Evolutionary conservation across 1,139 yeast species (phyloP).

Genomic region (Hansenula lynferdii): DNA sequence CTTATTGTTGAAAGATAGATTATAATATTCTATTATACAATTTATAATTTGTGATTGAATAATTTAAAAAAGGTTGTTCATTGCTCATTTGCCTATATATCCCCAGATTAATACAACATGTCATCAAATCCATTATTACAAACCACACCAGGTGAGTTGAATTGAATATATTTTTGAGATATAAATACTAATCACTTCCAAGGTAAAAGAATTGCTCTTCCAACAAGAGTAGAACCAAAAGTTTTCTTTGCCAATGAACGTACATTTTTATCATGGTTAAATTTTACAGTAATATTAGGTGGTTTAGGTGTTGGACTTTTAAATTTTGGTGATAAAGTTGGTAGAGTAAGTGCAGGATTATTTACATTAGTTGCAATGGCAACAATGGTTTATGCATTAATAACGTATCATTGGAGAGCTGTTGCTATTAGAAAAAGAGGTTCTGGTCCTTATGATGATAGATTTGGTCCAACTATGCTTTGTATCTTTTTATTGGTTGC

Average conservation of each 20-base stretch:
- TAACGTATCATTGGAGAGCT: conserved; percentile 99
- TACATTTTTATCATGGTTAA: conserved; percentile 96
- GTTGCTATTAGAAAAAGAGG: conserved; percentile 97
- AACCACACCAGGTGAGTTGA: conserved; percentile 42
- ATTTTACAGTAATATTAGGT: conserved; percentile 95
- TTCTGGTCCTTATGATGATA: conserved; percentile 96
- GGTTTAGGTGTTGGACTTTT: conserved; percentile 94
- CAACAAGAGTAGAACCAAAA: conserved; percentile 97
- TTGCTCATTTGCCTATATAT: neutral
- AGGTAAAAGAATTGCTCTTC: conserved; percentile 93
- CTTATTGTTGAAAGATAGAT: too few relatives aligned
- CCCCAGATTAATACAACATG: conserved; percentile 24
- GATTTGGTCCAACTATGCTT: conserved; percentile 98
- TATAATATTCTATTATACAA: too few relatives aligned
- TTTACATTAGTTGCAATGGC: conserved; percentile 96
- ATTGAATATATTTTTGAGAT: neutral
- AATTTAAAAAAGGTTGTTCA: neutral
- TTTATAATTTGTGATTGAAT: too few relatives aligned
- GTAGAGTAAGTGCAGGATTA: conserved; percentile 88
- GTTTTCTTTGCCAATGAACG: conserved; percentile 99
- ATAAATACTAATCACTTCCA: neutral
- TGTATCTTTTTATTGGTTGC: conserved; percentile 91
- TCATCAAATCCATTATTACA: conserved; percentile 56
- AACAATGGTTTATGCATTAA: conserved; percentile 92
- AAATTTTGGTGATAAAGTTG: conserved; percentile 93